These are phyloP conservation scores for Pseudopithomyces chartarum DNA, from an alignment of 2,329 filamentous ascomycete species.

Conservation along the genomic window DNA sequence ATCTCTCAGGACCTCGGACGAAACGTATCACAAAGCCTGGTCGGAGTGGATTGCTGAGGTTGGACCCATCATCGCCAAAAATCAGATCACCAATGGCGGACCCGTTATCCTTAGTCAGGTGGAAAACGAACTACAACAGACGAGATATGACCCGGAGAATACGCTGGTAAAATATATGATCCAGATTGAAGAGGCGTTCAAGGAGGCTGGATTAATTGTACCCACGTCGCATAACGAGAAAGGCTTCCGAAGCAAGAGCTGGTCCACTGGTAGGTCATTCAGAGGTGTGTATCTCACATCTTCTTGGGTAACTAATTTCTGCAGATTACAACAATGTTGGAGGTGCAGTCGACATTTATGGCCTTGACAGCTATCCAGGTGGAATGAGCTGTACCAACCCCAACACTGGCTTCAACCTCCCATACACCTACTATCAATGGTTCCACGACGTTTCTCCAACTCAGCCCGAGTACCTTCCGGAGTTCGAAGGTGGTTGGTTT, in stretches of 20 bases:
- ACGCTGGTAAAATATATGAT: constrained; percentile 59
- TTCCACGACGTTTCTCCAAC: constrained; percentile 61
- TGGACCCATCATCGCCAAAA: constrained; percentile 54
- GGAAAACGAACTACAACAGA: constrained; percentile 60
- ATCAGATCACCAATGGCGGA: constrained; percentile 57
- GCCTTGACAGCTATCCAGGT: constrained; percentile 54
- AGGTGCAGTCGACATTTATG: constrained; percentile 59
- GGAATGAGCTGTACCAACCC: constrained; percentile 57
- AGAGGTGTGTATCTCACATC: too few relatives aligned
- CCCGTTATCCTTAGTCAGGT: constrained; percentile 59
- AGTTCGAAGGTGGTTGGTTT: constrained; percentile 61
- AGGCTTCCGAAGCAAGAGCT: constrained; percentile 54
- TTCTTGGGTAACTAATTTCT: too few relatives aligned
- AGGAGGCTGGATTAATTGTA: constrained; percentile 54
- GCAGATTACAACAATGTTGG: constrained; percentile 61
- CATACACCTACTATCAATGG: constrained; percentile 62
- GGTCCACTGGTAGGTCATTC: constrained; percentile 43
- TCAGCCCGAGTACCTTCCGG: constrained; percentile 59
- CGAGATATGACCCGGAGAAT: constrained; percentile 48
- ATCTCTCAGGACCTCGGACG: constrained; percentile 49
- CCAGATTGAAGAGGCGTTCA: constrained; percentile 54
- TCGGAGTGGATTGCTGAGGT: constrained; percentile 54
- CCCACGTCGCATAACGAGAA: constrained; percentile 59
- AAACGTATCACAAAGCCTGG: constrained; percentile 53
- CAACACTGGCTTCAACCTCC: constrained; percentile 55